A percentile compares a stretch with the other conserved stretches of the same genome.
Evolutionary conservation across 768 basidiomycete genomes (phyloP).

Genomic region (Arthromyces matolae): DNA sequence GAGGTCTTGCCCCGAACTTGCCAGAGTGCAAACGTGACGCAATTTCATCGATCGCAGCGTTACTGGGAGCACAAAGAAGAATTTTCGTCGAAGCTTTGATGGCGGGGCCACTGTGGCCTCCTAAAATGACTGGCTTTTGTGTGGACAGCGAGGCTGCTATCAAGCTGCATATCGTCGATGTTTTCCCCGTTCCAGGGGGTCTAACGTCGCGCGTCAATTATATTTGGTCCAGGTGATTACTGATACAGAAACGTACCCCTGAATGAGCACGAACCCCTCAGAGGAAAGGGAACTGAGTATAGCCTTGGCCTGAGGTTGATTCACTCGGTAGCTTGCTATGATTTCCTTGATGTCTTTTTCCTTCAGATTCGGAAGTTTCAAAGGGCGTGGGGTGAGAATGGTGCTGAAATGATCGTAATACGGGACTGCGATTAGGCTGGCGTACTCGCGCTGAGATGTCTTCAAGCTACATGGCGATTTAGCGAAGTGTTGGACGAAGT

Average conservation of each 20-base stretch:
- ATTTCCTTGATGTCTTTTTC: conserved; percentile 52
- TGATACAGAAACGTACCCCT: conserved; percentile 61
- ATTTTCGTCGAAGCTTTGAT: conserved; percentile 52
- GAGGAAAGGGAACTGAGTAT: conserved; percentile 71
- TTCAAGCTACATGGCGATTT: conserved; percentile 57
- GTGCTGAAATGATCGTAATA: conserved; percentile 75
- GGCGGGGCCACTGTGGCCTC: conserved; percentile 47
- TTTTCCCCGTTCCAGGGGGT: conserved; percentile 98
- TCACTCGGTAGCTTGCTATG: conserved; percentile 72
- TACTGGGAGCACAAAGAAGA: conserved; percentile 94
- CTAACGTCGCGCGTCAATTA: conserved; percentile 34
- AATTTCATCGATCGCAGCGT: conserved; percentile 97
- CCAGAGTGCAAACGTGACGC: conserved; percentile 82
- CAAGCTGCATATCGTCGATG: conserved; percentile 95
- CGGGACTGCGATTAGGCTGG: conserved; percentile 75
- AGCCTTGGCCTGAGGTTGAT: conserved; percentile 92
- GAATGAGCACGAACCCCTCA: conserved; percentile 85
- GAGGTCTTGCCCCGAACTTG: conserved; percentile 53
- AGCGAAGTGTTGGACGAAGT: neutral
- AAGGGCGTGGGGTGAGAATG: conserved; percentile 67
- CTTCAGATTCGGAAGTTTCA: conserved; percentile 42
- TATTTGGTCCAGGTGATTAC: neutral
- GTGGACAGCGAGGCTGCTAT: conserved; percentile 75
- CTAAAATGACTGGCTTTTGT: conserved; percentile 53
- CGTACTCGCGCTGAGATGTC: conserved; percentile 91